Evolutionary conservation across 495 filamentous ascomycete genomes (phyloP).

Genomic region (Talaromyces liani): DNA sequence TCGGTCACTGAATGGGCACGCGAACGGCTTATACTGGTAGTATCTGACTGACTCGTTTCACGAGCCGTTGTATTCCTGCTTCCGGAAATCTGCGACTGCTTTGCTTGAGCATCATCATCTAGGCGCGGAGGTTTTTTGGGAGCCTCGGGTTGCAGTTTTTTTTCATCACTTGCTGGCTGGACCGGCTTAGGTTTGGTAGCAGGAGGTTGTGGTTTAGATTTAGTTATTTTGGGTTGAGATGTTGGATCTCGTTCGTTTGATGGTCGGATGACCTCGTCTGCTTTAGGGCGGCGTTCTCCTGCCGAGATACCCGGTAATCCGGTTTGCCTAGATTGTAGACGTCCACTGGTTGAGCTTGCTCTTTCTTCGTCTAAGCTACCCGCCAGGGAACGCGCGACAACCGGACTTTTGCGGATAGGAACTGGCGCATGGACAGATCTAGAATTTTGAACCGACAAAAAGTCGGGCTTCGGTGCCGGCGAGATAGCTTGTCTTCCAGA

Average conservation of each 20-base stretch:
- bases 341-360: not conserved
- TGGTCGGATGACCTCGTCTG: not conserved
- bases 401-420: not conserved
- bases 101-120: not conserved
- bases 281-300: not conserved
- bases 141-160: not conserved
- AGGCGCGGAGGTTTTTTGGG: not conserved
- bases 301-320: too few species aligned
- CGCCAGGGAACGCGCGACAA: not conserved
- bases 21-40: not conserved
- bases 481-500: not conserved
- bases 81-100: not conserved
- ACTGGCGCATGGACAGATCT: constrained; percentile 5
- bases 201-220: not conserved
- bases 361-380: not conserved
- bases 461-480: not conserved
- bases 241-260: not conserved
- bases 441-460: not conserved
- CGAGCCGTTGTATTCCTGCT: not conserved
- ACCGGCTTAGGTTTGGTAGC: not conserved
- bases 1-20: not conserved
- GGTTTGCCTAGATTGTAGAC: not conserved
- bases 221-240: not conserved
- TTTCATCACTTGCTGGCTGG: not conserved
- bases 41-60: not conserved